A percentile compares a stretch with the other conserved stretches of the same genome.
Conservation (phyloP, 2,329 filamentous ascomycete species). For the Penicillium aurantiogriseum region DNA sequence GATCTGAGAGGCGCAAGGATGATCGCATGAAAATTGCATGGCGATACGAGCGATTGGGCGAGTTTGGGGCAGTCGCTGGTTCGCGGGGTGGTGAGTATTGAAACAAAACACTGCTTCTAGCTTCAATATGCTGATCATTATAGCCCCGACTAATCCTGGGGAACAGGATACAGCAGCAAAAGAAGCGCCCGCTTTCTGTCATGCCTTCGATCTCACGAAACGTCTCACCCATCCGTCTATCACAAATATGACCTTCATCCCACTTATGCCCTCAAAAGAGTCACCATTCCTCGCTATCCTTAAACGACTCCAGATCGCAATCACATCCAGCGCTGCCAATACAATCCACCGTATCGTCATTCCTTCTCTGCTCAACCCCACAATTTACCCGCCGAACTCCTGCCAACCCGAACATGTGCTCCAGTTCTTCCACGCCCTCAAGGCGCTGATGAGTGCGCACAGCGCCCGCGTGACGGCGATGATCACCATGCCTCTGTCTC, state of each 20-base stretch:
- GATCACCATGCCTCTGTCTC: slow-evolving; percentile 72
- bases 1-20: slow-evolving; percentile 43
- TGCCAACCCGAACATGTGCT: slow-evolving; percentile 71
- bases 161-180: slow-evolving; percentile 47
- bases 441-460: slow-evolving; percentile 70
- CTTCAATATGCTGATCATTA: slow-evolving; percentile 19
- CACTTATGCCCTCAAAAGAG: slow-evolving; percentile 39
- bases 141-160: slow-evolving; percentile 29
- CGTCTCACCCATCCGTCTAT: slow-evolving; percentile 58
- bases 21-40: slow-evolving; percentile 99
- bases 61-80: slow-evolving; percentile 58
- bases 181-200: slow-evolving; percentile 58
- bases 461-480: slow-evolving; percentile 66
- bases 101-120: background rate
- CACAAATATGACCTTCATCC: slow-evolving; percentile 54
- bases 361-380: slow-evolving; percentile 84
- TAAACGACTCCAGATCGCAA: slow-evolving; percentile 54
- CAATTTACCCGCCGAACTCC: slow-evolving; percentile 69
- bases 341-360: slow-evolving; percentile 77
- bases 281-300: slow-evolving; percentile 67
- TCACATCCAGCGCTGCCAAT: slow-evolving; percentile 57
- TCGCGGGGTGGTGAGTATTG: slow-evolving; percentile 58
- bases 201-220: slow-evolving; percentile 70
- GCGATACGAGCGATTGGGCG: slow-evolving; percentile 85
- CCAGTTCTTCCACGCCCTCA: slow-evolving; percentile 75